Base-by-base conservation (phyloP, 2,329 filamentous ascomycete genomes). In the Scedosporium apiospermum region DNA sequence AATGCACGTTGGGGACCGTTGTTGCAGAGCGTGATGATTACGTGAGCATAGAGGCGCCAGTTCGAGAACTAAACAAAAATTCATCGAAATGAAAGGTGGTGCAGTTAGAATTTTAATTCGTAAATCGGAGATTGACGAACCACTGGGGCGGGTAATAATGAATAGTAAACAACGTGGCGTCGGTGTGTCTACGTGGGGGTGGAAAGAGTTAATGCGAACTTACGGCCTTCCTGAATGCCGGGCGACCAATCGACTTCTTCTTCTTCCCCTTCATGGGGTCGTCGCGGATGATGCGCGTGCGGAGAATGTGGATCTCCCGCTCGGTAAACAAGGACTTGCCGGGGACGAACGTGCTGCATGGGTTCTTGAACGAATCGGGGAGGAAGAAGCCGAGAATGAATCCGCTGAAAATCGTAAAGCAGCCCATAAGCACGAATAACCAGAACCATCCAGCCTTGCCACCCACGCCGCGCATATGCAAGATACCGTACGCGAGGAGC, bases 401-500 rank as follows among this genome's bases (percentile, higher is more conserved):
- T 12, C 72, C 73, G 41, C 71, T 70, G 4, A 70, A 59, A 1
- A 76, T 65, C 16, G 74, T 76, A 38, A 76, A 72, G 4, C 74
- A 66, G 2, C 75, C 75, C 64, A 76, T 42, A 60, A 71, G 67
- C 9, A 73, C 42, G 27, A 74, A 74, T 0, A 75, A 64, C 72
- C 72, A 75, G 57, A 73, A 69, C 72, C 72, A 75, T 4, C 72
- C 72, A 9, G 67, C 63, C 3, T 73, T 65, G 0, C 68, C 69
- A 0, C 64, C 55, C 14, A 73, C 60, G 3, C 72, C 72, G 57
- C 72, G 64, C 69, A 75, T 72, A 34, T 73, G 71, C 6, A 73
- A 46, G 41, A 64, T 64, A 14, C 74, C 77, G 51, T 77, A 79
- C 1, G 76, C 77, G 21, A 79, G 70, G 0, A 79, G 69, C 2